phyloP scores from a whole-genome alignment of 1,284 basidiomycete species.

The Malassezia nana region DNA sequence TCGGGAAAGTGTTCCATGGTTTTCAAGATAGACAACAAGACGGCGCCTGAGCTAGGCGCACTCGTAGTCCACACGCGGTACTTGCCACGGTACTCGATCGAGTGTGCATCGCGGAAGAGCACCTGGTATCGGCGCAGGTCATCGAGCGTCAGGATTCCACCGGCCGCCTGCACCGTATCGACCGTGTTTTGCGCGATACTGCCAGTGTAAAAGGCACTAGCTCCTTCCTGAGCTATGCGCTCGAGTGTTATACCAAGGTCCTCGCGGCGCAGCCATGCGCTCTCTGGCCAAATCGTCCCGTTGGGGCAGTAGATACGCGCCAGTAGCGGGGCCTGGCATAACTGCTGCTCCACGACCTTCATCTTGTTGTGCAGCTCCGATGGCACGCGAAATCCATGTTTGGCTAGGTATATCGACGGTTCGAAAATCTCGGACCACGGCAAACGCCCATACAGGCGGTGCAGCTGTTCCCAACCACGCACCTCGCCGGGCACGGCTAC shows the following conservation, averaged over 20 bases:
- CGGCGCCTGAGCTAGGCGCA: conserved; percentile 49
- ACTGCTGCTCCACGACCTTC: conserved; percentile 48
- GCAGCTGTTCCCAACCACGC: conserved; percentile 43
- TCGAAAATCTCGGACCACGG: conserved; percentile 39
- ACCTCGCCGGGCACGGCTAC: conserved; percentile 48
- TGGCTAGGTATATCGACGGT: conserved; percentile 40
- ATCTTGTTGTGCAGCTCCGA: conserved; percentile 28
- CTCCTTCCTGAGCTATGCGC: conserved; percentile 29
- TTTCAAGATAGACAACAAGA: conserved; percentile 46
- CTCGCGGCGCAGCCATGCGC: conserved; percentile 51
- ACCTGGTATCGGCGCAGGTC: conserved; percentile 66
- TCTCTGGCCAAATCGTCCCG: conserved; percentile 29
- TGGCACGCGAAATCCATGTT: conserved; percentile 41
- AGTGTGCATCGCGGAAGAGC: conserved; percentile 51
- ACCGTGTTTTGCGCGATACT: conserved; percentile 65
- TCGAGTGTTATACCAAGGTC: conserved; percentile 27
- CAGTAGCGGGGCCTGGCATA: conserved; percentile 42
- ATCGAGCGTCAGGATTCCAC: conserved; percentile 65
- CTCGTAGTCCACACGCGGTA: conserved; percentile 70
- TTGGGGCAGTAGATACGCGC: conserved; percentile 29
- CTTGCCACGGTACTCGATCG: conserved; percentile 61
- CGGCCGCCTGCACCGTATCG: conserved; percentile 56
- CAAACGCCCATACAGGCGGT: conserved; percentile 42
- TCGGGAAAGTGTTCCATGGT: conserved; percentile 31
- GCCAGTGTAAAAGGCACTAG: conserved; percentile 53